Evolutionary conservation across 805 yeast genomes (phyloP).

Genomic region (Ogataea saltuana): DNA sequence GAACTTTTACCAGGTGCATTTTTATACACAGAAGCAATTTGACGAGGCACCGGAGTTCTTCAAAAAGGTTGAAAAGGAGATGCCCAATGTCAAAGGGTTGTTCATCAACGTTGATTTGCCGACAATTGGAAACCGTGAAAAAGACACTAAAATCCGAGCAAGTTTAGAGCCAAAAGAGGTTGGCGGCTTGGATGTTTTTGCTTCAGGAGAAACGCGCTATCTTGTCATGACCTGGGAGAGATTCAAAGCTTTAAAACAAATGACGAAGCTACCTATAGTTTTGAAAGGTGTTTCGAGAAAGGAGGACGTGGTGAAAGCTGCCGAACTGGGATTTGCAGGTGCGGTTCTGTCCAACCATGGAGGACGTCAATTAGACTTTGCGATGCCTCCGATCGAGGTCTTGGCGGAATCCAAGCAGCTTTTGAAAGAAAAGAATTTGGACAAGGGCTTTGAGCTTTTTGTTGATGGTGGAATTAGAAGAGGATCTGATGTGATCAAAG

Average conservation of each 20-base stretch:
- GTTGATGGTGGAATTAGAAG: constrained; percentile 47
- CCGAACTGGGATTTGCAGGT: constrained; percentile 58
- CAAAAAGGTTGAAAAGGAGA: constrained; percentile 33
- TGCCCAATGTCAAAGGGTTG: constrained; percentile 63
- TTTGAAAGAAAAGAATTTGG: constrained; percentile 42
- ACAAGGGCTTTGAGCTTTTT: constrained; percentile 40
- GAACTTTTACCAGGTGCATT: constrained; percentile 85
- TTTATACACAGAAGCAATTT: constrained; percentile 61
- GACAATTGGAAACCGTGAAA: constrained; percentile 81
- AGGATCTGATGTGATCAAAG: constrained; percentile 45
- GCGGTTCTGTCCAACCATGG: constrained; percentile 72
- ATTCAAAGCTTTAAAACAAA: constrained; percentile 47
- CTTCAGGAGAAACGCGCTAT: constrained; percentile 12
- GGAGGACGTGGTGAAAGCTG: constrained; percentile 62
- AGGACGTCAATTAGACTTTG: constrained; percentile 66
- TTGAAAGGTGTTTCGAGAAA: constrained; percentile 65
- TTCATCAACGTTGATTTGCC: constrained; percentile 90
- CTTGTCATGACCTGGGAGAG: constrained; percentile 55
- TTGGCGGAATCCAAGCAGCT: constrained; percentile 54
- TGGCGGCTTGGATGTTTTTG: constrained; percentile 17
- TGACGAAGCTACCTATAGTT: constrained; percentile 47
- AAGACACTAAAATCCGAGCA: constrained; percentile 72
- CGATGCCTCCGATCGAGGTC: constrained; percentile 61
- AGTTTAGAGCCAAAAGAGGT: constrained; percentile 42
- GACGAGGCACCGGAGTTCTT: constrained; percentile 42